Percentiles rank a stretch among this genome's conserved stretches.
Conservation (phyloP, 352 stramenopile species). For the Globisporangium spinosum region DNA sequence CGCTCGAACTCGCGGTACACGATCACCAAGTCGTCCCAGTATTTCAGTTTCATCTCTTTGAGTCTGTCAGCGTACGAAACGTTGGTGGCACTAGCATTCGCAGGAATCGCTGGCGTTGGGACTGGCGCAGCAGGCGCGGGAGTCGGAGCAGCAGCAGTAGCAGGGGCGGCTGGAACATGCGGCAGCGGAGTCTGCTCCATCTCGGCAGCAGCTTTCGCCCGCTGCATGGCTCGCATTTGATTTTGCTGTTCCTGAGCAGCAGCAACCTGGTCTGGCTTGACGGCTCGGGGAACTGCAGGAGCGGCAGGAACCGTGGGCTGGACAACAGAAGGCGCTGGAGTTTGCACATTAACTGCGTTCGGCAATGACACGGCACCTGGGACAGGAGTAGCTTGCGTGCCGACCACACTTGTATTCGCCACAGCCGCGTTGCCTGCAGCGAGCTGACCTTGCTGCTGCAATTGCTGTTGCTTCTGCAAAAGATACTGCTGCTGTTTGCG, state of each 20-base stretch:
- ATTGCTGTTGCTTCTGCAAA: constrained; percentile 71
- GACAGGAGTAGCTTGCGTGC: constrained; percentile 28
- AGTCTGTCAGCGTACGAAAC: constrained; percentile 64
- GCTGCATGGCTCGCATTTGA: constrained; percentile 56
- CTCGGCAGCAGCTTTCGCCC: constrained; percentile 51
- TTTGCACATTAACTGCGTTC: constrained; percentile 39
- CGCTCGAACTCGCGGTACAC: constrained; percentile 83
- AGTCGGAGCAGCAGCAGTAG: constrained; percentile 11
- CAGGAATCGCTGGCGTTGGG: constrained; percentile 17
- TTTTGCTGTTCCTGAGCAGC: constrained; percentile 62
- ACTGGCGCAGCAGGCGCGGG: constrained; percentile 8
- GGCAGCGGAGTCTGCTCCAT: constrained; percentile 40
- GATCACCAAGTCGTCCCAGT: constrained; percentile 80
- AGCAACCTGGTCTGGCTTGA: constrained; percentile 57
- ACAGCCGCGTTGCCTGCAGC: constrained; percentile 20
- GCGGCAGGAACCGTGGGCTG: constrained; percentile 23
- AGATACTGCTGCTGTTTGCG: constrained; percentile 80
- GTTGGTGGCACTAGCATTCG: constrained; percentile 17
- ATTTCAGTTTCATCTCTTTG: constrained; percentile 75
- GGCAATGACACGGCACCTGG: constrained; percentile 30
- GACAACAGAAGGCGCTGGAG: constrained; percentile 12
- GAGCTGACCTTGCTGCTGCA: constrained; percentile 46
- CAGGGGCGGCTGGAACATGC: constrained; percentile 19
- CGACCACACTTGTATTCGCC: constrained; percentile 31
- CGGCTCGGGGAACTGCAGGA: constrained; percentile 25